phyloP scores from a whole-genome alignment of 768 basidiomycete genomes.

The Melanogaster broomeanus region DNA sequence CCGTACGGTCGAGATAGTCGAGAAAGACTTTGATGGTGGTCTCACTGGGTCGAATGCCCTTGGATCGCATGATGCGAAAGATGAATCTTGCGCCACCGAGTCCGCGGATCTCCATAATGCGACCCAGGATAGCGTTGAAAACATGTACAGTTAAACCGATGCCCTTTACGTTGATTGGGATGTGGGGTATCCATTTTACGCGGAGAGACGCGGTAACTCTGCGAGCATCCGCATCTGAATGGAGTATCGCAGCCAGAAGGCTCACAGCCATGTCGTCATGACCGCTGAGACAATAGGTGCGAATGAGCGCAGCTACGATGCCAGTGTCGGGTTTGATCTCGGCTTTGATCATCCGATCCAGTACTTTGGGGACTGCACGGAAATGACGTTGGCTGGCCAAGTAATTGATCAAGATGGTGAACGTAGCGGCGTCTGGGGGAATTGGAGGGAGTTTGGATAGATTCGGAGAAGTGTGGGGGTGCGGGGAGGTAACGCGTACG shows the following conservation, averaged over 20 bases:
- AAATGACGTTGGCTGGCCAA: constrained; percentile 47
- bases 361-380: constrained; percentile 44
- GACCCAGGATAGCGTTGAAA: constrained; percentile 63
- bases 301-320: constrained; percentile 55
- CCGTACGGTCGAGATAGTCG: constrained; percentile 46
- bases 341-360: constrained; percentile 46
- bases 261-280: constrained; percentile 51
- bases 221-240: constrained; percentile 25
- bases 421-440: constrained; percentile 59
- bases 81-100: constrained; percentile 47
- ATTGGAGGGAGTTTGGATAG: constrained; percentile 15
- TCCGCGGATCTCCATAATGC: constrained; percentile 50
- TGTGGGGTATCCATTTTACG: constrained; percentile 14
- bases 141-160: constrained; percentile 43
- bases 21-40: constrained; percentile 59
- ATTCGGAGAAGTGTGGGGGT: neutral
- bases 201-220: constrained; percentile 20
- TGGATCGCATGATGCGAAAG: constrained; percentile 55
- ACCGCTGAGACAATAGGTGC: constrained; percentile 51
- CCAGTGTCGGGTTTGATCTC: constrained; percentile 48
- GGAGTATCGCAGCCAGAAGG: constrained; percentile 51
- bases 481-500: constrained; percentile 15
- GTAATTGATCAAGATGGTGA: constrained; percentile 62
- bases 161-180: constrained; percentile 30
- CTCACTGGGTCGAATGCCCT: constrained; percentile 51